Evolutionary conservation across 1,284 basidiomycete species (phyloP).

Genomic region (Ustilago loliicola): DNA sequence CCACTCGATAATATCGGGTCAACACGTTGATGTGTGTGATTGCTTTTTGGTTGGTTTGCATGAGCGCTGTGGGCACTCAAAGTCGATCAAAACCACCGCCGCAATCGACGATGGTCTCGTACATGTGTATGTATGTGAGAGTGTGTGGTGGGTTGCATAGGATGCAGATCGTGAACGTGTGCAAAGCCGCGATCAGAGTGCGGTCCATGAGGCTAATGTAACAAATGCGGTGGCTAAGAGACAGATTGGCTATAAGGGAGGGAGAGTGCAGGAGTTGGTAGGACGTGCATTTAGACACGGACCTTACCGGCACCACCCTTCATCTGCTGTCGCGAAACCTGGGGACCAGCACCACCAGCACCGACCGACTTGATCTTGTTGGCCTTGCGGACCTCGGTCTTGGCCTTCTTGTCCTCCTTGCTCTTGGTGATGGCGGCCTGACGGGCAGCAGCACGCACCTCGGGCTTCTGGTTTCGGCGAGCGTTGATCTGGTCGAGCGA

Average conservation of each 20-base stretch:
- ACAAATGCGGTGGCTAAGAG: slow-evolving; percentile 35
- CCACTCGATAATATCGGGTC: slow-evolving; percentile 8
- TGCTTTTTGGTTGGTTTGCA: slow-evolving; percentile 40
- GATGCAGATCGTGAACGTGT: slow-evolving; percentile 22
- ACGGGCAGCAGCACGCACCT: slow-evolving; percentile 84
- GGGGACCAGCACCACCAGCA: slow-evolving; percentile 75
- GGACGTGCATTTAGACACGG: slow-evolving; percentile 57
- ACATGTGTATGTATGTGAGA: slow-evolving; percentile 1
- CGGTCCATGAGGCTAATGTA: slow-evolving; percentile 45
- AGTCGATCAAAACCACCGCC: slow-evolving; percentile 9
- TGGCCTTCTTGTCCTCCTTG: slow-evolving; percentile 85
- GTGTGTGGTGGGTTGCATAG: slow-evolving; percentile 28
- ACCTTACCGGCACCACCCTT: slow-evolving; percentile 78
- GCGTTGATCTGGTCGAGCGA: slow-evolving; percentile 91
- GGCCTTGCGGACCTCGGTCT: slow-evolving; percentile 65
- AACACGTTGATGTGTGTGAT: slow-evolving; percentile 45
- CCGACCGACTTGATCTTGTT: slow-evolving; percentile 75
- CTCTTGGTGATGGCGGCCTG: slow-evolving; percentile 93
- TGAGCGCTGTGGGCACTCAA: slow-evolving; percentile 18
- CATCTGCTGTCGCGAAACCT: slow-evolving; percentile 94
- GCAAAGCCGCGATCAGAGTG: slow-evolving; percentile 18
- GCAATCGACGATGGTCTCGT: slow-evolving; percentile 8
- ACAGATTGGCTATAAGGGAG: not conserved
- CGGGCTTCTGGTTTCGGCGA: slow-evolving; percentile 81
- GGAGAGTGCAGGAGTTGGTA: not conserved